These are phyloP conservation scores for Aureobasidium sp. DNA, from an alignment of 2,329 filamentous ascomycete species.

Conservation along the genomic window DNA sequence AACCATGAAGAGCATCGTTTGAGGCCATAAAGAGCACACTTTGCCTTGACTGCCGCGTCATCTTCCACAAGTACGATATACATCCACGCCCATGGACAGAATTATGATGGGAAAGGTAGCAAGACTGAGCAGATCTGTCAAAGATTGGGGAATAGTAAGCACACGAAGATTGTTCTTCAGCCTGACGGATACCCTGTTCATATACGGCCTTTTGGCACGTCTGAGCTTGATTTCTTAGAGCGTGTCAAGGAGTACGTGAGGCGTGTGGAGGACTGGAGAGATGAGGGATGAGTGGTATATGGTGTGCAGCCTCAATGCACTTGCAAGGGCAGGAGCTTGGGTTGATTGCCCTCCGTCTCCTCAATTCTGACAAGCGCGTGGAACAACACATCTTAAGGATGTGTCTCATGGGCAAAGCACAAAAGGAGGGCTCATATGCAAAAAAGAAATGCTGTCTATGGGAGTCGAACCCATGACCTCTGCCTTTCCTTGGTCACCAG, in stretches of 20 bases:
- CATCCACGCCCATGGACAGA: too few relatives aligned
- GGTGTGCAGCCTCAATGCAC: not conserved
- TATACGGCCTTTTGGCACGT: not conserved
- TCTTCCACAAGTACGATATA: too few relatives aligned
- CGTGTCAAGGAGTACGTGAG: not conserved
- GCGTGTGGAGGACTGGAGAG: not conserved
- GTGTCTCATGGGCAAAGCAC: not conserved
- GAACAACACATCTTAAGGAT: not conserved
- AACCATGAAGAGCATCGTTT: too few relatives aligned
- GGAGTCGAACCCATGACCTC: constrained; percentile 9
- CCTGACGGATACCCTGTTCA: not conserved
- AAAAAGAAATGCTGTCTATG: not conserved
- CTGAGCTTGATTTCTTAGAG: not conserved
- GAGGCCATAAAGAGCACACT: too few relatives aligned
- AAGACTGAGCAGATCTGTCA: not conserved
- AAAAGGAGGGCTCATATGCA: not conserved
- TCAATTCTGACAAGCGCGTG: too few relatives aligned
- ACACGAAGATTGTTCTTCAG: not conserved
- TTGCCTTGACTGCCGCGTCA: too few relatives aligned
- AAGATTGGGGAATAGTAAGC: not conserved
- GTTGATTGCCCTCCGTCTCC: not conserved
- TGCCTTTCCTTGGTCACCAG: not conserved
- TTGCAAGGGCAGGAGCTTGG: not conserved
- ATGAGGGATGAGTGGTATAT: not conserved
- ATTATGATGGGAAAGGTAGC: not conserved